These are phyloP conservation scores for Tolypocladium ovalisporum DNA, from an alignment of 2,329 filamentous ascomycete genomes.

Conservation along the genomic window DNA sequence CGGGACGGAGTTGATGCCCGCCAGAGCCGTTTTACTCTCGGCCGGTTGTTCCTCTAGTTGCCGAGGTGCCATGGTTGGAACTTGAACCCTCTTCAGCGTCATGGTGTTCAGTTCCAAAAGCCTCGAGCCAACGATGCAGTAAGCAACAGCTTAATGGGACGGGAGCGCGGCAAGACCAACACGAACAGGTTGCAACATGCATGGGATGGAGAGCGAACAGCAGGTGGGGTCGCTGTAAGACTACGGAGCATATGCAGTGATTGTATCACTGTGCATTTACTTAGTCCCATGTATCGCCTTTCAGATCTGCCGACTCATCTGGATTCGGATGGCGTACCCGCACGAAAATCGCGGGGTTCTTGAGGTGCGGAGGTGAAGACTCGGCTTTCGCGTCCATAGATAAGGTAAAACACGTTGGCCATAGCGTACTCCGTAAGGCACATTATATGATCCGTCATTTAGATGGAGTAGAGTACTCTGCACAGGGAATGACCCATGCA, in stretches of 20 bases:
- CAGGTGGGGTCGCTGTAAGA: background rate
- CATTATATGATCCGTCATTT: too few relatives aligned
- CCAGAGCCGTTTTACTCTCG: background rate
- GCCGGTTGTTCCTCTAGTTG: background rate
- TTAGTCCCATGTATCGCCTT: background rate
- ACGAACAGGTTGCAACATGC: background rate
- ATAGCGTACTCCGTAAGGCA: too few relatives aligned
- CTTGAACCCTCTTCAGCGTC: background rate
- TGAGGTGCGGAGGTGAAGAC: too few relatives aligned
- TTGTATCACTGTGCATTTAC: background rate
- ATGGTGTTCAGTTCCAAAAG: background rate
- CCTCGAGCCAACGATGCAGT: background rate
- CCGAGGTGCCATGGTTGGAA: background rate
- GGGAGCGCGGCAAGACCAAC: background rate
- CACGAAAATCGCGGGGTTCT: background rate
- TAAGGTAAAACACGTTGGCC: too few relatives aligned
- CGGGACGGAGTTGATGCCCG: background rate
- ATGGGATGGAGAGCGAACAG: background rate
- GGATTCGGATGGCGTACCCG: background rate
- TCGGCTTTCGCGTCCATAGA: too few relatives aligned
- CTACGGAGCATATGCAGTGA: background rate
- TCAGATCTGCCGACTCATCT: background rate
- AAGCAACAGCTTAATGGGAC: background rate
- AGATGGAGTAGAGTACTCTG: too few relatives aligned
- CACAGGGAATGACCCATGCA: too few relatives aligned